These are phyloP conservation scores for Coemansia sp. DNA, from an alignment of 192 early-diverging fungal species.

Conservation along the genomic window DNA sequence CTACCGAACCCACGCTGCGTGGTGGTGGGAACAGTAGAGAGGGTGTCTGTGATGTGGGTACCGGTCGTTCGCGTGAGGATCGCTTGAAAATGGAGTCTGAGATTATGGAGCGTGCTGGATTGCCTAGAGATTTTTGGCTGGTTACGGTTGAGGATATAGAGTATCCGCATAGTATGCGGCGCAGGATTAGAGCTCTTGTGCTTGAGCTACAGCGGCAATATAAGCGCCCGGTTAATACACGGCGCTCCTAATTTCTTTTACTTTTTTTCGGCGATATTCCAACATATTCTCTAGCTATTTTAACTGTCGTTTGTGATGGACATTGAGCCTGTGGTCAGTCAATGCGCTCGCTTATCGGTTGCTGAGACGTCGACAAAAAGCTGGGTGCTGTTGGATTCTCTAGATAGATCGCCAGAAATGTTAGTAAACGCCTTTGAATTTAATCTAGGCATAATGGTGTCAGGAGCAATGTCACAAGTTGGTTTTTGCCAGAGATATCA, in stretches of 20 bases:
- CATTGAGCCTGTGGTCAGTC: neutral
- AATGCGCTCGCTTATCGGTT: no score
- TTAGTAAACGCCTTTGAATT: no score
- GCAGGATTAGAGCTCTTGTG: constrained; percentile 38
- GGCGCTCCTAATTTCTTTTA: neutral
- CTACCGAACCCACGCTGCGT: neutral
- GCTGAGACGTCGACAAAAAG: no score
- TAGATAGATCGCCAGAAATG: no score
- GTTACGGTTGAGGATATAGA: constrained; percentile 54
- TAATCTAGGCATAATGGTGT: no score
- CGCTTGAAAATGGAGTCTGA: constrained; percentile 26
- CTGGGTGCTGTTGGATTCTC: no score
- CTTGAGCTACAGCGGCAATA: constrained; percentile 39
- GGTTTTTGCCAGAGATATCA: no score
- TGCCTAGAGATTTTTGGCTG: constrained; percentile 50
- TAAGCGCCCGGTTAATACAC: neutral
- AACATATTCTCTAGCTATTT: neutral
- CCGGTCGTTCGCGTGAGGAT: constrained; percentile 29
- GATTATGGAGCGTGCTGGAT: constrained; percentile 46
- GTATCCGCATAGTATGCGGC: constrained; percentile 51
- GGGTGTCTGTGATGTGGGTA: neutral
- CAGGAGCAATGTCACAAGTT: no score
- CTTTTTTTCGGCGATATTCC: neutral
- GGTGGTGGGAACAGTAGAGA: constrained; percentile 2
- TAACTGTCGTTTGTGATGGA: no score